phyloP scores from a whole-genome alignment of 2,329 filamentous ascomycete genomes.

The Talaromyces sp. region DNA sequence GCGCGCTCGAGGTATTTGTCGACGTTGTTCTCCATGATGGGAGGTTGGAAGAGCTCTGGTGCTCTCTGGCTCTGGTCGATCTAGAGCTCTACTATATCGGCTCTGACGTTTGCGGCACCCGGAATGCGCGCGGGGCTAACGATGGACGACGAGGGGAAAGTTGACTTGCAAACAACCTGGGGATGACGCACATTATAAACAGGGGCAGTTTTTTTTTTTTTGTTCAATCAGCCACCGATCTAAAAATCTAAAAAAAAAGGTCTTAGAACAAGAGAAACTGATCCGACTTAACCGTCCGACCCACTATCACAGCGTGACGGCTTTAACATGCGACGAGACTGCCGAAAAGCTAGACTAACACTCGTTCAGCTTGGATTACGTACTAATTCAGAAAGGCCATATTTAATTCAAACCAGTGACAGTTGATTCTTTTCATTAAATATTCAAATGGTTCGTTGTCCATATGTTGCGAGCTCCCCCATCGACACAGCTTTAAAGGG shows the following conservation, averaged over 20 bases:
- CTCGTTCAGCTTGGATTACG: no score
- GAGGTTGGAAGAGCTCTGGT: not conserved
- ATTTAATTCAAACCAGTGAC: no score
- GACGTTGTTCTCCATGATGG: constrained; percentile 12
- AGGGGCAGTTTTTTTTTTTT: not conserved
- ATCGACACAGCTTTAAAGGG: not conserved
- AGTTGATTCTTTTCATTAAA: no score
- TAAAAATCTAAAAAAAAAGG: constrained; percentile 4
- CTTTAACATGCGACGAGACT: constrained; percentile 12
- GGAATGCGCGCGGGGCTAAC: not conserved
- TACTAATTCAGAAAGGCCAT: no score
- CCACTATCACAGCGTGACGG: constrained; percentile 16
- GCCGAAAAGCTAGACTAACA: constrained; percentile 8
- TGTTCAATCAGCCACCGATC: not conserved
- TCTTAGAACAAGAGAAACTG: constrained; percentile 10
- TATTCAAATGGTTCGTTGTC: no score
- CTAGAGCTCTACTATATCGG: not conserved
- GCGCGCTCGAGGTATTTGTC: constrained; percentile 13
- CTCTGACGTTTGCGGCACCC: not conserved
- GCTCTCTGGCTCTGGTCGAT: not conserved
- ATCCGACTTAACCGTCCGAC: constrained; percentile 26
- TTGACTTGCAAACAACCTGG: not conserved
- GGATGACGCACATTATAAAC: not conserved
- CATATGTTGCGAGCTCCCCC: no score
- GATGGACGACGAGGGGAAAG: not conserved